Evolutionary conservation across 2,329 filamentous ascomycete species (phyloP).

Genomic region (Pseudogymnoascus sp.): DNA sequence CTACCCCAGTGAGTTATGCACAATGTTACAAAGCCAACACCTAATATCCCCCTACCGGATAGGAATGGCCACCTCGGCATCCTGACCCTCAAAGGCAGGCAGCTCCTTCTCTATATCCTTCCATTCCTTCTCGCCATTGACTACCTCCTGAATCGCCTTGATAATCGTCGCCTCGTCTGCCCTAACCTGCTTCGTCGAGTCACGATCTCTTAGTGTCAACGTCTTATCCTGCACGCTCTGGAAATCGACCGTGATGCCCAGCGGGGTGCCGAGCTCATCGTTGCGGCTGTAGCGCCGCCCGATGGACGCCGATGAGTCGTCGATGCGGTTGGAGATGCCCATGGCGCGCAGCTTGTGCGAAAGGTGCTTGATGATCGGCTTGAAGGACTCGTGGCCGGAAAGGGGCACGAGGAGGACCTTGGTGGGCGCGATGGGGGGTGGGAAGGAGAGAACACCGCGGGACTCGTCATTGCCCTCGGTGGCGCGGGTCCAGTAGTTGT

Average conservation of each 20-base stretch:
- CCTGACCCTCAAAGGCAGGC: conserved; percentile 78
- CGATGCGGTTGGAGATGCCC: conserved; percentile 77
- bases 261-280: conserved; percentile 89
- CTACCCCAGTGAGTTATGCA: neutral
- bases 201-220: conserved; percentile 82
- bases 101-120: conserved; percentile 68
- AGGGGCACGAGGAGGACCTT: conserved; percentile 91
- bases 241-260: conserved; percentile 93
- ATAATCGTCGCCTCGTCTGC: conserved; percentile 75
- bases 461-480: conserved; percentile 69
- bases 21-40: neutral
- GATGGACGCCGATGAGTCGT: conserved; percentile 86
- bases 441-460: conserved; percentile 74
- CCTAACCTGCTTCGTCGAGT: conserved; percentile 85
- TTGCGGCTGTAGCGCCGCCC: conserved; percentile 93
- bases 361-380: conserved; percentile 66
- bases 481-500: conserved; percentile 84
- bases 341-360: conserved; percentile 69
- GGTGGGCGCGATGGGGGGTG: conserved; percentile 76
- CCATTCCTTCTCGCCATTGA: conserved; percentile 51
- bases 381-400: conserved; percentile 74
- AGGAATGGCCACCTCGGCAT: conserved; percentile 38
- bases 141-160: conserved; percentile 54
- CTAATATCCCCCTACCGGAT: neutral
- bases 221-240: conserved; percentile 84